Evolutionary conservation across 768 basidiomycete genomes (phyloP).

Genomic region (Coprinellus micaceus): DNA sequence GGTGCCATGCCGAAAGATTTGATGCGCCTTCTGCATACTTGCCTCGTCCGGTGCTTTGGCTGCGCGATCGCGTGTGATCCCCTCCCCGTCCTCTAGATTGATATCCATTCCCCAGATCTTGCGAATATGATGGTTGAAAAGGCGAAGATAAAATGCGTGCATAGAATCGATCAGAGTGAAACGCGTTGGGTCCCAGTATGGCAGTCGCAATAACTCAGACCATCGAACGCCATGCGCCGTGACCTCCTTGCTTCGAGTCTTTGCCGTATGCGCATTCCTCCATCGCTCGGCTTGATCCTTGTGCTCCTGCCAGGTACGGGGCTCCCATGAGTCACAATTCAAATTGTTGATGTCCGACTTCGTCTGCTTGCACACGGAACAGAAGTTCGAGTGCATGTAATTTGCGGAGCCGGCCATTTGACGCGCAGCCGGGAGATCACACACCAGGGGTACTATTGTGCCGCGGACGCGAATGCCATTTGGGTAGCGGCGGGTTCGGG

Average conservation of each 20-base stretch:
- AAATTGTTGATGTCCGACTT: neutral
- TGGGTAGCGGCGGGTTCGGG: constrained; percentile 12
- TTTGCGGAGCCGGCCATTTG: constrained; percentile 22
- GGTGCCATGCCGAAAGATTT: neutral
- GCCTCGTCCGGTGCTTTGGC: neutral
- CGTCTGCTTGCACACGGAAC: neutral
- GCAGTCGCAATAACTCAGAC: constrained; percentile 19
- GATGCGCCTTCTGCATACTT: neutral
- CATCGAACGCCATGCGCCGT: constrained; percentile 18
- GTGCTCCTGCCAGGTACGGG: neutral
- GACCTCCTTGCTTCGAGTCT: constrained; percentile 9
- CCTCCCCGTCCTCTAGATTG: constrained; percentile 4
- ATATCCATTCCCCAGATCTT: constrained; percentile 12
- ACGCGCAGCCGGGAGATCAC: constrained; percentile 27
- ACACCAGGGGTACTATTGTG: constrained; percentile 27
- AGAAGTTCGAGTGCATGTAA: constrained; percentile 12
- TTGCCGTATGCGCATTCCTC: constrained; percentile 6
- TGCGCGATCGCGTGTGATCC: neutral
- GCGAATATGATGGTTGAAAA: constrained; percentile 11
- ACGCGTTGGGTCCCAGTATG: constrained; percentile 28
- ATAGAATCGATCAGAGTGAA: constrained; percentile 15
- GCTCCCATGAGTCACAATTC: neutral
- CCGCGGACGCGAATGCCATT: constrained; percentile 22
- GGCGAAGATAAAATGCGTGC: constrained; percentile 12
- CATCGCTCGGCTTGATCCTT: neutral